phyloP scores from a whole-genome alignment of 495 filamentous ascomycete genomes.

The Xylaria sp. region DNA sequence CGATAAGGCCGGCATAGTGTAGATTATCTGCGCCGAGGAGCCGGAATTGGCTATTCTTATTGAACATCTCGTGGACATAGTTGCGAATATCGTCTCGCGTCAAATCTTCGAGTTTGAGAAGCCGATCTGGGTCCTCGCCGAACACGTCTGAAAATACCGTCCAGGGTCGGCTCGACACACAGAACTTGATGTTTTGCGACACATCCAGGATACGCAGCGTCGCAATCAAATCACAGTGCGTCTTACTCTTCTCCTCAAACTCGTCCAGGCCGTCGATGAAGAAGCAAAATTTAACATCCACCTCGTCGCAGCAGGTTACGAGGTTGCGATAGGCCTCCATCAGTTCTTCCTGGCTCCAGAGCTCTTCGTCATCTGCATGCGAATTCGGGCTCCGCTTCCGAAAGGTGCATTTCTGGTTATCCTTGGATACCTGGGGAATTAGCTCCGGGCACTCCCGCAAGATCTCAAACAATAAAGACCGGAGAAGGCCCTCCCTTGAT shows the following conservation, averaged over 20 bases:
- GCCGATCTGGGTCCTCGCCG: conserved; percentile 7
- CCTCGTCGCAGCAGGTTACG: neutral
- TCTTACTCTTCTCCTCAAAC: conserved; percentile 37
- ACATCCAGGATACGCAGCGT: conserved; percentile 23
- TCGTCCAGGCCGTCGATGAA: conserved; percentile 61
- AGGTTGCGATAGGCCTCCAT: neutral
- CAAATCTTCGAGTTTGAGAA: conserved; percentile 34
- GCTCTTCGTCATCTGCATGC: neutral
- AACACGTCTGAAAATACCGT: conserved; percentile 52
- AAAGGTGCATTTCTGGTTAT: neutral
- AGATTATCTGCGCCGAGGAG: neutral
- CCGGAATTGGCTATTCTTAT: conserved; percentile 15
- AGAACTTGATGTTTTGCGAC: conserved; percentile 48
- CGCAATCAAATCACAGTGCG: conserved; percentile 28
- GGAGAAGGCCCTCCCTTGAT: conserved; percentile 52
- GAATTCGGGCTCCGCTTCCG: neutral
- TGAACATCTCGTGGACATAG: conserved; percentile 37
- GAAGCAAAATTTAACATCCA: conserved; percentile 46
- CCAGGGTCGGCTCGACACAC: conserved; percentile 59
- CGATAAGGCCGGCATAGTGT: conserved; percentile 23
- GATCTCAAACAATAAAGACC: conserved; percentile 50
- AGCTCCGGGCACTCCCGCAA: conserved; percentile 36
- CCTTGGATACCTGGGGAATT: neutral
- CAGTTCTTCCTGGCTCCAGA: neutral
- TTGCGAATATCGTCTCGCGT: conserved; percentile 43